Conservation (phyloP, 257 asterid genomes). For the Echium plantagineum region DNA sequence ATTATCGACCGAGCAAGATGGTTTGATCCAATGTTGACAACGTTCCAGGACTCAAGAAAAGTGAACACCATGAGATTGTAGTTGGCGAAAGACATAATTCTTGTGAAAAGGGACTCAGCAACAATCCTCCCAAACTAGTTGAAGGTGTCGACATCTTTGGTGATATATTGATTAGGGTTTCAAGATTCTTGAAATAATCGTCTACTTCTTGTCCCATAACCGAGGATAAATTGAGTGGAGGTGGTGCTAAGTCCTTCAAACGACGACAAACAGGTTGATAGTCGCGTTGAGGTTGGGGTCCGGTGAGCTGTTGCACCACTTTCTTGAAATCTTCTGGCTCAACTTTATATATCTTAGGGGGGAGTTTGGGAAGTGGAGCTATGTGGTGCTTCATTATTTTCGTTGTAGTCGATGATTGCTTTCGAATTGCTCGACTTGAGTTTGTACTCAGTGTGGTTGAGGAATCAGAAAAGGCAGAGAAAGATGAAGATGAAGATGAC, state of each 20-base stretch:
- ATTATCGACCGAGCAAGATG: neutral
- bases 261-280: too few species aligned
- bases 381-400: constrained; percentile 33
- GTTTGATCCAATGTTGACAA: neutral
- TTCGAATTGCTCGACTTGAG: too few species aligned
- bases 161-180: neutral
- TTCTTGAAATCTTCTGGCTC: constrained; percentile 42
- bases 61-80: neutral
- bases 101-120: neutral
- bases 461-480: too few species aligned
- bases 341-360: constrained; percentile 56
- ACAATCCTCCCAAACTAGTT: neutral
- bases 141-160: neutral
- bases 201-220: neutral
- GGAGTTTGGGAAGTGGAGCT: constrained; percentile 63
- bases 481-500: too few species aligned
- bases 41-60: neutral
- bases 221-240: too few species aligned
- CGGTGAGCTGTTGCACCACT: constrained; percentile 62
- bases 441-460: too few species aligned
- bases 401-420: too few species aligned
- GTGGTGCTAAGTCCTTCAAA: too few species aligned
- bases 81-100: neutral
- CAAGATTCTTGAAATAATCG: neutral
- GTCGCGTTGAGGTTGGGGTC: neutral